These are phyloP conservation scores for Boeremia exigua DNA, from an alignment of 2,329 filamentous ascomycete species.

Conservation along the genomic window DNA sequence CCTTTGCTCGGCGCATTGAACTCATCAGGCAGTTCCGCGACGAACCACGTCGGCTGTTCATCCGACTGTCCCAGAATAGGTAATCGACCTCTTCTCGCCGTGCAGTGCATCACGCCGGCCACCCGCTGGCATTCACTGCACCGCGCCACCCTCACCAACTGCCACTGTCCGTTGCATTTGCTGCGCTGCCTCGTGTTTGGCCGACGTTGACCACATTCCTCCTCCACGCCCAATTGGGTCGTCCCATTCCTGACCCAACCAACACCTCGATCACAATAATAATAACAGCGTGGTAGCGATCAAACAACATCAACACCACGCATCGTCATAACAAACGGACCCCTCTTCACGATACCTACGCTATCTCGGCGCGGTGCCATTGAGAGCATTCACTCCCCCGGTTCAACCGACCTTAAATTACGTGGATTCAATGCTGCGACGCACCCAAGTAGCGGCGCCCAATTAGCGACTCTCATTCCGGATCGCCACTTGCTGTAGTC, in stretches of 20 bases:
- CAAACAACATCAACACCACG: constrained; percentile 22
- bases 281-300: constrained; percentile 32
- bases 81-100: constrained; percentile 19
- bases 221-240: constrained; percentile 21
- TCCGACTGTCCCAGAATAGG: constrained; percentile 30
- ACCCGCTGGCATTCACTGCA: constrained; percentile 10
- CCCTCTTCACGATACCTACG: constrained; percentile 4
- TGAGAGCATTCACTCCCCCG: constrained; percentile 6
- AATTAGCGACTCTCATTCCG: constrained; percentile 30
- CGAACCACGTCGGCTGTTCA: constrained; percentile 24
- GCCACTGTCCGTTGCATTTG: constrained; percentile 25
- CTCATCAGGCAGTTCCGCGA: constrained; percentile 32
- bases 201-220: constrained; percentile 37
- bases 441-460: constrained; percentile 31
- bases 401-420: constrained; percentile 18
- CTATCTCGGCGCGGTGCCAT: not conserved
- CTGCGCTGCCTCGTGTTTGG: constrained; percentile 38
- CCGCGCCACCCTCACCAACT: constrained; percentile 9
- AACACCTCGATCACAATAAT: constrained; percentile 36
- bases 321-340: constrained; percentile 4
- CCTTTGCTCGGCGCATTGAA: constrained; percentile 20
- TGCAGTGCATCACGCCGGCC: constrained; percentile 6
- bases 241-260: constrained; percentile 34
- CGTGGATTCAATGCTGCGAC: constrained; percentile 38
- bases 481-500: constrained; percentile 8